phyloP scores from a whole-genome alignment of 1,139 yeast species.

The Nakaseomyces sp. region DNA sequence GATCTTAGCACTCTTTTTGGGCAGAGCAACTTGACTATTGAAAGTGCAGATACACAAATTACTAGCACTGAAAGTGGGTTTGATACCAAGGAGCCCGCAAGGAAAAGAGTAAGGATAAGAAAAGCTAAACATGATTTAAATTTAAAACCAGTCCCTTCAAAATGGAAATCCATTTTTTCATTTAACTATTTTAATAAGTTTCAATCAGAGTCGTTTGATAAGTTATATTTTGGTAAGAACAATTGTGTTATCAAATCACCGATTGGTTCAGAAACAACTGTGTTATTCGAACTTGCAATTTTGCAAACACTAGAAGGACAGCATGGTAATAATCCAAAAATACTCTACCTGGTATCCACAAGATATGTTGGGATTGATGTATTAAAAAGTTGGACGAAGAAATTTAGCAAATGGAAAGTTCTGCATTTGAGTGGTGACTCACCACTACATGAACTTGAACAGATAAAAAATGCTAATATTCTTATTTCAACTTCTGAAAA shows the following conservation, averaged over 20 bases:
- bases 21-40: constrained; percentile 9
- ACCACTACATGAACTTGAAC: constrained; percentile 23
- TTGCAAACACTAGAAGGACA: constrained; percentile 30
- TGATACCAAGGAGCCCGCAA: background rate
- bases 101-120: constrained; percentile 7
- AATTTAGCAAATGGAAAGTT: constrained; percentile 36
- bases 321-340: constrained; percentile 28
- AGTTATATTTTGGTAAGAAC: constrained; percentile 31
- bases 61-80: constrained; percentile 3
- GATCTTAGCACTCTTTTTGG: background rate
- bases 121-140: background rate
- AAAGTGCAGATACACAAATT: constrained; percentile 13
- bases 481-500: constrained; percentile 51
- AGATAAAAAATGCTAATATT: constrained; percentile 37
- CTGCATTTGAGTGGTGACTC: constrained; percentile 47
- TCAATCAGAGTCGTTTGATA: constrained; percentile 40
- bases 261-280: constrained; percentile 53
- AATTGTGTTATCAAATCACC: constrained; percentile 47
- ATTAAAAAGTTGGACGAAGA: constrained; percentile 37
- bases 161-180: constrained; percentile 25
- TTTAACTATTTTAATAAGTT: constrained; percentile 39
- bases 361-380: constrained; percentile 43
- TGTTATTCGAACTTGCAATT: constrained; percentile 45
- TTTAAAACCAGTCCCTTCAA: background rate
- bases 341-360: constrained; percentile 47